Evolutionary conservation across 805 yeast genomes (phyloP).

Genomic region (Starmerella apis): DNA sequence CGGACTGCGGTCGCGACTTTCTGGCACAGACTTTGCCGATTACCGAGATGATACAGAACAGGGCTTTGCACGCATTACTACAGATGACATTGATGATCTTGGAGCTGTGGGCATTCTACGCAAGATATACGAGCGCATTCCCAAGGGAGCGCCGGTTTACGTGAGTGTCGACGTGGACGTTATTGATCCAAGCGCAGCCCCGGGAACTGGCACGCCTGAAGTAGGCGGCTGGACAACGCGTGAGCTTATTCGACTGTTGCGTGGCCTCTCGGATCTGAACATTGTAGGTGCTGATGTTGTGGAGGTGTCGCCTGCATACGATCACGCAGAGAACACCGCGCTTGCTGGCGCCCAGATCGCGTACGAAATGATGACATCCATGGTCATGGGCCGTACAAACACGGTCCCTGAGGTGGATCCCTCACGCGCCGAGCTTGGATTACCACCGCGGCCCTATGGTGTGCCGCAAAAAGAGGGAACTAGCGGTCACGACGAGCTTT

Average conservation of each 20-base stretch:
- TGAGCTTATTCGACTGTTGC: constrained; percentile 49
- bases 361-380: constrained; percentile 58
- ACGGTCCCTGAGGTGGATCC: constrained; percentile 25
- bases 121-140: constrained; percentile 46
- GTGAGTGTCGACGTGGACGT: constrained; percentile 68
- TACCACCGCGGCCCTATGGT: constrained; percentile 15
- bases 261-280: constrained; percentile 49
- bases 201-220: constrained; percentile 74
- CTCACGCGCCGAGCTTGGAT: constrained; percentile 19
- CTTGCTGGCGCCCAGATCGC: constrained; percentile 57
- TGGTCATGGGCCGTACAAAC: constrained; percentile 44
- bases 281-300: constrained; percentile 69
- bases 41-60: constrained; percentile 56
- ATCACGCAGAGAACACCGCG: constrained; percentile 51
- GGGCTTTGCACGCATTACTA: constrained; percentile 57
- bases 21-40: constrained; percentile 50
- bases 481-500: constrained; percentile 21
- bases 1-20: constrained; percentile 63
- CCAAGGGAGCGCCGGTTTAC: constrained; percentile 54
- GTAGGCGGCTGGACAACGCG: constrained; percentile 63
- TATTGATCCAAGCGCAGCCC: constrained; percentile 62
- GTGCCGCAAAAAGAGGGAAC: not conserved
- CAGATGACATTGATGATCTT: constrained; percentile 62
- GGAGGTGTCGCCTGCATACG: constrained; percentile 60
- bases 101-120: constrained; percentile 52